These are phyloP conservation scores for Dipodascopsis tothii DNA, from an alignment of 805 yeast species.

Conservation along the genomic window DNA sequence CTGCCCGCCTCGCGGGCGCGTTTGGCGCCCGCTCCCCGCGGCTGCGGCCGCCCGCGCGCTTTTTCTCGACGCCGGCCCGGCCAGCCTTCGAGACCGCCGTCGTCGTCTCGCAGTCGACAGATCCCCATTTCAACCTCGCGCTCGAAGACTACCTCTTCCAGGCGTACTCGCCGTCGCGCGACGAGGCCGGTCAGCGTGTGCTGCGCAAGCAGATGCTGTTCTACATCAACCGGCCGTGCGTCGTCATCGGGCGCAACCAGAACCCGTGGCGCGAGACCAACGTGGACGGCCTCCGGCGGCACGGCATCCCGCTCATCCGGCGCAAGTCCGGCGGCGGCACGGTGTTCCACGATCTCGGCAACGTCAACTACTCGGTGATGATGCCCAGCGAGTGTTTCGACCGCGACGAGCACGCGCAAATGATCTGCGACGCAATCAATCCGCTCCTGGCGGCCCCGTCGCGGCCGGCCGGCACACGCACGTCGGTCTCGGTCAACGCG, in stretches of 20 bases:
- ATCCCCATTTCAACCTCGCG: constrained; percentile 74
- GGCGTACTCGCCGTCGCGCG: constrained; percentile 36
- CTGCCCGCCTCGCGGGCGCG: too few species aligned
- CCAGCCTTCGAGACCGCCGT: constrained; percentile 38
- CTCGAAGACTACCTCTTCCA: constrained; percentile 77
- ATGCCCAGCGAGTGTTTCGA: constrained; percentile 57
- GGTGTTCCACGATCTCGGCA: constrained; percentile 89
- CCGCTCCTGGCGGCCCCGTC: constrained; percentile 17
- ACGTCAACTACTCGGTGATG: constrained; percentile 77
- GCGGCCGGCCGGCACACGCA: too few species aligned
- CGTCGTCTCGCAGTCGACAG: constrained; percentile 48
- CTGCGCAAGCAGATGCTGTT: constrained; percentile 54
- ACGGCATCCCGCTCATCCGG: constrained; percentile 61
- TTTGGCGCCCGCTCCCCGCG: too few species aligned
- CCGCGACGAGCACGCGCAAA: constrained; percentile 45
- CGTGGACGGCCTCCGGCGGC: constrained; percentile 43
- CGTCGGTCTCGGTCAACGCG: constrained; percentile 47
- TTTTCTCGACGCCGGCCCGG: neutral
- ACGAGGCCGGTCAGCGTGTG: too few species aligned
- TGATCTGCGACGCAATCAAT: constrained; percentile 40
- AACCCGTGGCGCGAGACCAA: constrained; percentile 87
- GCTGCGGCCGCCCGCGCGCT: too few species aligned
- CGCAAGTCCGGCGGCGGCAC: constrained; percentile 93
- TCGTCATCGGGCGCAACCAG: constrained; percentile 94
- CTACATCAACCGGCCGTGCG: constrained; percentile 76